phyloP scores from a whole-genome alignment of 306 rosid species.

The Vachellia collinsii region DNA sequence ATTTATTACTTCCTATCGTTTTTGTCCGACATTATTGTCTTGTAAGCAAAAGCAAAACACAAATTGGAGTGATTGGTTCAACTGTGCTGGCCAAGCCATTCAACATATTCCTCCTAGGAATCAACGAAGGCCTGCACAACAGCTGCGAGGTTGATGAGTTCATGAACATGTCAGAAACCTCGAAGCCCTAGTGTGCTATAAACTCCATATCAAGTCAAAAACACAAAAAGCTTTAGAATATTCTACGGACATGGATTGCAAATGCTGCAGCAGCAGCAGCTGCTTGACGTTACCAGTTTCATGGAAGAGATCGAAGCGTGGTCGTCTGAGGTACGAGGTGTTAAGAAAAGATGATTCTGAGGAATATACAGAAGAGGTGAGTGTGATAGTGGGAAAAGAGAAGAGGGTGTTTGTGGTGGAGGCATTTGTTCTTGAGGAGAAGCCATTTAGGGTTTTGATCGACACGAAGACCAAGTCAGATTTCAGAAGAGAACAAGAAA shows the following conservation, averaged over 20 bases:
- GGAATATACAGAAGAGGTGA: neutral
- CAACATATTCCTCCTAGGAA: neutral
- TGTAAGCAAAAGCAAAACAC: neutral
- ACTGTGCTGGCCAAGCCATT: neutral
- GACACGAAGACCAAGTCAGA: neutral
- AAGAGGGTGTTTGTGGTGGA: conserved; percentile 1
- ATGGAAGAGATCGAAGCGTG: neutral
- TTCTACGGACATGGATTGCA: neutral
- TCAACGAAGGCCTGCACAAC: neutral
- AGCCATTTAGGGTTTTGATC: neutral
- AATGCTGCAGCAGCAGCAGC: neutral
- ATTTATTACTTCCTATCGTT: neutral
- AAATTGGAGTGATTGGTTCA: neutral
- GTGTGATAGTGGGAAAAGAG: conserved; percentile 1
- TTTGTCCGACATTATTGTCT: neutral
- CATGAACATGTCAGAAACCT: neutral
- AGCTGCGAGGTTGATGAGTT: neutral
- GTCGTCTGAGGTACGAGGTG: neutral
- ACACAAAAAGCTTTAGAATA: neutral
- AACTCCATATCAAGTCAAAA: neutral
- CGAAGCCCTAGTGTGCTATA: neutral
- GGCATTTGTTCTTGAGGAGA: neutral
- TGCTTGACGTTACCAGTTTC: neutral
- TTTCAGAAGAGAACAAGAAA: neutral
- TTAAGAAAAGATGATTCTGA: neutral